Evolutionary conservation across 2,329 filamentous ascomycete genomes (phyloP).

Genomic region (Leptoxyphium fumago): DNA sequence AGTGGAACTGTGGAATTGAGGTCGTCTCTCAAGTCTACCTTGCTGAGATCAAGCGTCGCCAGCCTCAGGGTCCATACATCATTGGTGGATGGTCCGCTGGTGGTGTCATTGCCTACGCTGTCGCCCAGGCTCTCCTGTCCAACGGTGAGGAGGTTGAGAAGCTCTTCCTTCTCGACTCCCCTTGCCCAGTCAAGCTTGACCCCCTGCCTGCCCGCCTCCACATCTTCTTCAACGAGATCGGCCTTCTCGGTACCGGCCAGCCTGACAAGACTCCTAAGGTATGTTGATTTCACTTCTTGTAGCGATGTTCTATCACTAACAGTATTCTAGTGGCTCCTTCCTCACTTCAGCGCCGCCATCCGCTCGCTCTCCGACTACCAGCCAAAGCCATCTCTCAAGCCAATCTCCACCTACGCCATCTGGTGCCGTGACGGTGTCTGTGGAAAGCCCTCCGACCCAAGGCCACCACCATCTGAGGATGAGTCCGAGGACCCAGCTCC

Average conservation of each 20-base stretch:
- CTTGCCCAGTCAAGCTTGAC: slow-evolving; percentile 36
- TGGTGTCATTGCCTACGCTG: slow-evolving; percentile 40
- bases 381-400: slow-evolving; percentile 46
- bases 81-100: slow-evolving; percentile 42
- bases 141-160: slow-evolving; percentile 34
- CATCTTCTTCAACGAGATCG: slow-evolving; percentile 58
- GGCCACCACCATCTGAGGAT: slow-evolving; percentile 46
- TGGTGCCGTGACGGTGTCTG: slow-evolving; percentile 65
- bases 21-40: slow-evolving; percentile 52
- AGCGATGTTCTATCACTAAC: background rate
- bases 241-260: slow-evolving; percentile 51
- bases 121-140: slow-evolving; percentile 33
- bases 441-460: slow-evolving; percentile 48
- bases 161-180: slow-evolving; percentile 39
- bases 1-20: slow-evolving; percentile 51
- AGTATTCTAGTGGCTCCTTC: slow-evolving; percentile 49
- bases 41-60: slow-evolving; percentile 54
- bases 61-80: slow-evolving; percentile 46
- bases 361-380: slow-evolving; percentile 55
- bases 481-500: slow-evolving; percentile 32
- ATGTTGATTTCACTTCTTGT: too few relatives aligned
- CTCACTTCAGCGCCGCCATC: slow-evolving; percentile 57
- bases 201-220: slow-evolving; percentile 43
- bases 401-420: slow-evolving; percentile 48
- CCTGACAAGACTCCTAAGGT: slow-evolving; percentile 43